Base-by-base conservation (phyloP, 75 land plant genomes). In the Ceratopteris richardii region DNA sequence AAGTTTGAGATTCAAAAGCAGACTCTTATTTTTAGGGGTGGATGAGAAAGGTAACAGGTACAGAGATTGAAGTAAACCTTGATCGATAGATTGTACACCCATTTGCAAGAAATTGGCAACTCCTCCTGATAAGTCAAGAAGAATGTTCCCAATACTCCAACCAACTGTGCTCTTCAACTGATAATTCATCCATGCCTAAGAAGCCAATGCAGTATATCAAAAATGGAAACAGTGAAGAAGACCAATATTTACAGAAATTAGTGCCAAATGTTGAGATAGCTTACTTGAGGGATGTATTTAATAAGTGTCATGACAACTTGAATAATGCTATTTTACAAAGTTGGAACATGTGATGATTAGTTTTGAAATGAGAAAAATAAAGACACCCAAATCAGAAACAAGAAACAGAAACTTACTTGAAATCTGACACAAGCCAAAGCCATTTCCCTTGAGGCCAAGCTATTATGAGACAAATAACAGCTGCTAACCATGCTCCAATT, bases 261-360 rank as follows among this genome's bases (percentile, higher is more conserved):
- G n/a, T n/a, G n/a, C n/a, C 37, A 33, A 33, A 33, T 9, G 9
- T 14, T 26, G 3, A 26, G 9, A 2, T 21, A 7, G 24, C 57
- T 62, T 16, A 93, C 98, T 89, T 88, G 98, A 21, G 98, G 98
- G 50, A 82, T 77, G 56, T 93, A 93, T 66, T 93, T 93, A 71
- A 93, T 88, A 31, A 76, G 59, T 23, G 98, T 93, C 94, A 93
- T 88, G 24, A 82, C 36, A 41, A 88, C 81, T 65, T 93, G 98
- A 21, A 88, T 82, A 24, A 71, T 54, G 74, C 98, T 88, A 86
- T 71, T 67, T 68, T 26, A 22, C 18, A 51, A 22, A 18, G 53
- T 51, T 9, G 42, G 42, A 14, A 9, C 42, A 9, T 14, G 9
- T 40, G 9, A 9, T 40, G 42, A 46, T 7, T 17, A 9, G 9